Evolutionary conservation across 2,329 filamentous ascomycete genomes (phyloP).

Genomic region (Venturia effusa): DNA sequence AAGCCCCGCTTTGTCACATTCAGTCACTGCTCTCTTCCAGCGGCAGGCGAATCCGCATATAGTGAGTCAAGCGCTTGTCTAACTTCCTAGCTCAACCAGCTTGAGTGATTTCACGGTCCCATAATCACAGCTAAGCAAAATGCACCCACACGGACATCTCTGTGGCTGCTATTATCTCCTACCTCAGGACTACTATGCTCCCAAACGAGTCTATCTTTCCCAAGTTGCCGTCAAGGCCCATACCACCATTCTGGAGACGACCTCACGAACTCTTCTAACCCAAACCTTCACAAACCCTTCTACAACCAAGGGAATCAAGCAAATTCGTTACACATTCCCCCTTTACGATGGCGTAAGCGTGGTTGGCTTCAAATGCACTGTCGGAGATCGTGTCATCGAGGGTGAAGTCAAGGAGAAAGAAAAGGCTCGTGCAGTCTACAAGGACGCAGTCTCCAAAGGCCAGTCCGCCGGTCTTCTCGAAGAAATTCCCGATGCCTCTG

Average conservation of each 20-base stretch:
- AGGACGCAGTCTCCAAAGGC: conserved; percentile 46
- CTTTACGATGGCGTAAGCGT: conserved; percentile 63
- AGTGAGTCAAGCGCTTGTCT: not conserved
- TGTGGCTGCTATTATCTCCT: conserved; percentile 21
- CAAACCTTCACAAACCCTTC: conserved; percentile 54
- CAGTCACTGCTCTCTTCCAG: no score
- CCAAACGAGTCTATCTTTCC: conserved; percentile 33
- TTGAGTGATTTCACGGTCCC: not conserved
- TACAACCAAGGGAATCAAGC: conserved; percentile 30
- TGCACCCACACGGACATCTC: conserved; percentile 8
- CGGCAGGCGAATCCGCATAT: no score
- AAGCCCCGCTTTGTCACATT: no score
- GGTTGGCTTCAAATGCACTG: conserved; percentile 53
- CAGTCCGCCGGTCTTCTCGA: conserved; percentile 56
- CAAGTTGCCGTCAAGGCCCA: conserved; percentile 47
- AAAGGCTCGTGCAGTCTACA: conserved; percentile 48
- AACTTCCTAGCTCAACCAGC: not conserved
- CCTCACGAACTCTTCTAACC: conserved; percentile 38
- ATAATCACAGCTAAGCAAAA: not conserved
- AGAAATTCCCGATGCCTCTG: conserved; percentile 46
- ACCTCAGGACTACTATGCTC: not conserved
- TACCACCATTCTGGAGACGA: conserved; percentile 49
- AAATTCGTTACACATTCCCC: conserved; percentile 59
- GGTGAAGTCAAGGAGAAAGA: conserved; percentile 58
- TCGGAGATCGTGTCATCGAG: conserved; percentile 48